phyloP scores from a whole-genome alignment of 2,329 filamentous ascomycete genomes.

The Lecanoromycetidae sp. region DNA sequence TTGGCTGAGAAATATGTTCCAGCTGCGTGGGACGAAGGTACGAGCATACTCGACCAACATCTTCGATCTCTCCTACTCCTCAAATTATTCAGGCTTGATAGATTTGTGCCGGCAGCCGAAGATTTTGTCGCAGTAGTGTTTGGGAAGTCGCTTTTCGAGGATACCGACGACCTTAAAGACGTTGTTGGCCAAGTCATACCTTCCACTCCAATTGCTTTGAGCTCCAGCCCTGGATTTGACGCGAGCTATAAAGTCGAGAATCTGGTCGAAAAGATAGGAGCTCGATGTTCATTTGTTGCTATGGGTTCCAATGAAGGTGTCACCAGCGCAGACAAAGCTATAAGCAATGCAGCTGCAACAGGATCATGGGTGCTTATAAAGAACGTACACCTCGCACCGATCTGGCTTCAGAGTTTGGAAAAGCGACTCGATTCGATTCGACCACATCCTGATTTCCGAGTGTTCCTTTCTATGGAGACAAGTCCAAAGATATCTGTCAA shows the following conservation, averaged over 20 bases:
- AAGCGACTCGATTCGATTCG: slow-evolving; percentile 94
- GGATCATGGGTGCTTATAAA: slow-evolving; percentile 97
- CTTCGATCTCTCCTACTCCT: slow-evolving; percentile 77
- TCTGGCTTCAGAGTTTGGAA: slow-evolving; percentile 93
- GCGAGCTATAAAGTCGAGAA: slow-evolving; percentile 98
- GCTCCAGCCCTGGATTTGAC: slow-evolving; percentile 92
- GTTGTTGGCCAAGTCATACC: slow-evolving; percentile 76
- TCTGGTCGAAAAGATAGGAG: slow-evolving; percentile 70
- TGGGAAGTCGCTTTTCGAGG: slow-evolving; percentile 67
- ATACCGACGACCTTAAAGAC: slow-evolving; percentile 71
- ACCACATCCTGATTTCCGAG: slow-evolving; percentile 79
- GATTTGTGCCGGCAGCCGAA: slow-evolving; percentile 86
- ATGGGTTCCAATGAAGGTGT: slow-evolving; percentile 97
- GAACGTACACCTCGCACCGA: slow-evolving; percentile 92
- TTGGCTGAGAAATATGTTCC: slow-evolving; percentile 77
- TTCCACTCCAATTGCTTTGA: slow-evolving; percentile 75
- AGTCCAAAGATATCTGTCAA: slow-evolving; percentile 96
- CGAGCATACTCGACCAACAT: slow-evolving; percentile 58
- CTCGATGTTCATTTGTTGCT: slow-evolving; percentile 88
- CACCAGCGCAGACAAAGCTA: slow-evolving; percentile 86
- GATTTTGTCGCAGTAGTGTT: slow-evolving; percentile 82
- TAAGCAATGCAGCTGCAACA: slow-evolving; percentile 78
- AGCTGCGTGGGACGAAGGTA: slow-evolving; percentile 54
- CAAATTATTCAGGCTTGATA: slow-evolving; percentile 89
- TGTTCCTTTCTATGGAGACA: slow-evolving; percentile 97